These are phyloP conservation scores for Avena sativa DNA, from an alignment of 176 grass and related monocot species.

Conservation along the genomic window DNA sequence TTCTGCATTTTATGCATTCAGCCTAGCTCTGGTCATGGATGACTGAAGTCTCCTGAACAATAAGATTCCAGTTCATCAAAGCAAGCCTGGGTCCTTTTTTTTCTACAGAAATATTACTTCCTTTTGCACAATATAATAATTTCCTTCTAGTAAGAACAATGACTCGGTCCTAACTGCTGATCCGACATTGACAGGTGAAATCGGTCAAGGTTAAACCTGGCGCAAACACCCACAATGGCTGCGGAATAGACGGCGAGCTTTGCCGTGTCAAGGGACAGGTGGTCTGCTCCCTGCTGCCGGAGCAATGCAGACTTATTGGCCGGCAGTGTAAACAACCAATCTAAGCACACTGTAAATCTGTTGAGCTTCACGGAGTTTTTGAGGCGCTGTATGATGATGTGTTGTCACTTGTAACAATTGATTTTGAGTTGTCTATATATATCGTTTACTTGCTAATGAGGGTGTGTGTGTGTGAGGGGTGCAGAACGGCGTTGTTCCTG, in stretches of 20 bases:
- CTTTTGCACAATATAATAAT: background rate
- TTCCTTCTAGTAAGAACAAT: background rate
- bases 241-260: slow-evolving; percentile 95
- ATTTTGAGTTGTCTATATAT: slow-evolving; percentile 57
- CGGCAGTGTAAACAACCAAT: slow-evolving; percentile 56
- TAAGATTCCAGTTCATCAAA: background rate
- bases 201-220: slow-evolving; percentile 89
- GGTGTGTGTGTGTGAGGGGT: slow-evolving; percentile 8
- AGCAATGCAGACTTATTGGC: slow-evolving; percentile 92
- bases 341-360: slow-evolving; percentile 49
- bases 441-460: slow-evolving; percentile 40
- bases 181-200: slow-evolving; percentile 68
- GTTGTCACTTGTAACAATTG: slow-evolving; percentile 63
- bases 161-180: background rate
- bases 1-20: background rate
- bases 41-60: slow-evolving; percentile 8
- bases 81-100: background rate
- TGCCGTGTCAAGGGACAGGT: slow-evolving; percentile 75
- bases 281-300: slow-evolving; percentile 78
- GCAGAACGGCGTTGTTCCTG: slow-evolving; percentile 22
- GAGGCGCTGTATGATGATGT: slow-evolving; percentile 41
- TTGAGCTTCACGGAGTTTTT: slow-evolving; percentile 30
- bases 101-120: background rate
- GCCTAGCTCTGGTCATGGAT: slow-evolving; percentile 24
- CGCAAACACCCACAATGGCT: slow-evolving; percentile 75